Evolutionary conservation across 176 grass and related monocot genomes (phyloP).

Genomic region (Pharus latifolius): DNA sequence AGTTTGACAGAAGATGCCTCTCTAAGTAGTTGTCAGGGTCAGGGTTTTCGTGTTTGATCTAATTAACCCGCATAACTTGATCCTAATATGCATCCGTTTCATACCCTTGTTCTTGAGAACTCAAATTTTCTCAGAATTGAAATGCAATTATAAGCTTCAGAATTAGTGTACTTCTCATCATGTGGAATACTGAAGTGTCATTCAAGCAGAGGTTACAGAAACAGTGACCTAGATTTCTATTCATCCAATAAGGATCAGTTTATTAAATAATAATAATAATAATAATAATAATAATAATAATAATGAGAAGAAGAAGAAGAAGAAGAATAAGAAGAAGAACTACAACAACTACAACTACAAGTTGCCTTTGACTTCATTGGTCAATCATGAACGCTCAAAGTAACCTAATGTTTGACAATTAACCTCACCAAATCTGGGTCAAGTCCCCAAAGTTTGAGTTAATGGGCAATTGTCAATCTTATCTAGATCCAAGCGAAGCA

Average conservation of each 20-base stretch:
- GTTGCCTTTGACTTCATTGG: conserved; percentile 1
- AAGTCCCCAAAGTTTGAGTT: neutral
- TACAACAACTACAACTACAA: neutral
- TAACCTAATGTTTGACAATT: conserved; percentile 27
- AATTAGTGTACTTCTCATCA: neutral
- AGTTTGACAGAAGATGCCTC: neutral
- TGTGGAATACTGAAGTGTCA: neutral
- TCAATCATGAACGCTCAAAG: conserved; percentile 12
- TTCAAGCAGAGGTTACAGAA: neutral
- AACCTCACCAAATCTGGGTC: neutral
- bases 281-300: too few relatives aligned
- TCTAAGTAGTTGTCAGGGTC: neutral
- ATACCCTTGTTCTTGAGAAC: neutral
- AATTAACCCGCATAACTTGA: neutral
- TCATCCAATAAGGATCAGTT: neutral
- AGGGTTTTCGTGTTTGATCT: neutral
- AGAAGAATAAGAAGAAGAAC: too few relatives aligned
- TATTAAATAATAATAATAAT: too few relatives aligned
- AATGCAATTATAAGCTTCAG: neutral
- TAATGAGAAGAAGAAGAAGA: neutral
- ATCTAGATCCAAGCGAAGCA: neutral
- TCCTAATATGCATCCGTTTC: neutral
- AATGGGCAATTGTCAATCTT: neutral
- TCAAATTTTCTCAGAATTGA: neutral
- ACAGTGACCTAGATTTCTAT: neutral